A percentile compares a stretch with the other conserved stretches of the same genome.
These are phyloP conservation scores for Elsinoe batatas DNA, from an alignment of 2,329 filamentous ascomycete species.

Conservation along the genomic window DNA sequence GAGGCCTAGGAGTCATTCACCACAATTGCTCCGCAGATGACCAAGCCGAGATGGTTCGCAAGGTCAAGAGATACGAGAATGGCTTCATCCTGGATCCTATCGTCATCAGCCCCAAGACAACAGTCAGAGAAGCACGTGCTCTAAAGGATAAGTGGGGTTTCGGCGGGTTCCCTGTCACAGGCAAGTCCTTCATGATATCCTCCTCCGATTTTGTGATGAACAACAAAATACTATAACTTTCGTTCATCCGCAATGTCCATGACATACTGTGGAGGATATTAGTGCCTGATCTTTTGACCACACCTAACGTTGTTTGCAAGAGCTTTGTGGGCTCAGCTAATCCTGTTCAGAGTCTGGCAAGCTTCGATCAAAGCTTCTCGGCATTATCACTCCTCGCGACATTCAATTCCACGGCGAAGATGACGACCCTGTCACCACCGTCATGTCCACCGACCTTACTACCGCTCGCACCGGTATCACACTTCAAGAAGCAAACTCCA, in stretches of 20 bases:
- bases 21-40: conserved; percentile 98
- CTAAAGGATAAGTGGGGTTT: conserved; percentile 98
- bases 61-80: conserved; percentile 99
- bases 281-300: conserved; percentile 21
- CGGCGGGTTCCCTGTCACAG: conserved; percentile 95
- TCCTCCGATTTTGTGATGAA: conserved; percentile 58
- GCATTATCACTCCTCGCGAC: conserved; percentile 95
- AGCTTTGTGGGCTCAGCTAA: neutral
- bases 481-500: conserved; percentile 80
- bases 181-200: conserved; percentile 47
- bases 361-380: conserved; percentile 88
- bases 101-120: conserved; percentile 77
- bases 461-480: conserved; percentile 77
- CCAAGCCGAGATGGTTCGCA: conserved; percentile 97
- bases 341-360: conserved; percentile 65
- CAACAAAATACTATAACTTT: conserved; percentile 84
- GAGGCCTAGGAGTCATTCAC: conserved; percentile 88
- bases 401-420: conserved; percentile 86
- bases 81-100: conserved; percentile 96
- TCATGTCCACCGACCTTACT: conserved; percentile 93
- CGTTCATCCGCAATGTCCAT: conserved; percentile 94
- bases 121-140: conserved; percentile 79
- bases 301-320: neutral
- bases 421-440: conserved; percentile 63
- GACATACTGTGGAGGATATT: conserved; percentile 28